A percentile compares a stretch with the other conserved stretches of the same genome.
These are phyloP conservation scores for Lepidium africanum DNA, from an alignment of 345 rosid genomes.

Conservation along the genomic window DNA sequence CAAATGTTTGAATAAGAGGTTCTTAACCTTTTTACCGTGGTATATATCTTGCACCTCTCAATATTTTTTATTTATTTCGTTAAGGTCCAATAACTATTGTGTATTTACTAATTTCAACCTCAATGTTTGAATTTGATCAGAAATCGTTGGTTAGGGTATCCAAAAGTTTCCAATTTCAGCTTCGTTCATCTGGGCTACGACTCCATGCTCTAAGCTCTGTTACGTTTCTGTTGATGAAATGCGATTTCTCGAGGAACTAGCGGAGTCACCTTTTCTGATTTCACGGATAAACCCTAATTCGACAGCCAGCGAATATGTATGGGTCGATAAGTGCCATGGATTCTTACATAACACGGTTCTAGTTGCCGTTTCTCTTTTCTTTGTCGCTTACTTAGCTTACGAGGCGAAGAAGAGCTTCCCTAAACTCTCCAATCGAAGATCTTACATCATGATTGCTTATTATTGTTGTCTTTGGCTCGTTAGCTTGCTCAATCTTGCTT, in stretches of 20 bases:
- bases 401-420: slow-evolving; percentile 64
- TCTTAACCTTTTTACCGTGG: background rate
- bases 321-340: slow-evolving; percentile 82
- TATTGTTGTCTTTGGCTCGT: slow-evolving; percentile 81
- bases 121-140: background rate
- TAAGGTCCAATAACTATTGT: background rate
- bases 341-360: slow-evolving; percentile 60
- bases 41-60: background rate
- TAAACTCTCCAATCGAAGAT: slow-evolving; percentile 72
- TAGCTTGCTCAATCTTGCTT: slow-evolving; percentile 81
- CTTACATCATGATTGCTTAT: slow-evolving; percentile 73
- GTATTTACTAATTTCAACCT: background rate
- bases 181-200: background rate
- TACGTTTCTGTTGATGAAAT: slow-evolving; percentile 7
- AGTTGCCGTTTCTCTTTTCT: slow-evolving; percentile 47
- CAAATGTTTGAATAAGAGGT: background rate
- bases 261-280: slow-evolving; percentile 24
- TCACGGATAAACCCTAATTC: slow-evolving; percentile 36
- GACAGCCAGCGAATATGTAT: slow-evolving; percentile 16
- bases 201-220: background rate
- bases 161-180: background rate
- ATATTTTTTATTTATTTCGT: background rate
- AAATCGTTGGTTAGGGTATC: background rate
- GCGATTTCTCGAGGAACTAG: slow-evolving; percentile 21
- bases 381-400: slow-evolving; percentile 56